These are phyloP conservation scores for Tillandsia leiboldiana DNA, from an alignment of 176 grass and related monocot genomes.

Conservation along the genomic window DNA sequence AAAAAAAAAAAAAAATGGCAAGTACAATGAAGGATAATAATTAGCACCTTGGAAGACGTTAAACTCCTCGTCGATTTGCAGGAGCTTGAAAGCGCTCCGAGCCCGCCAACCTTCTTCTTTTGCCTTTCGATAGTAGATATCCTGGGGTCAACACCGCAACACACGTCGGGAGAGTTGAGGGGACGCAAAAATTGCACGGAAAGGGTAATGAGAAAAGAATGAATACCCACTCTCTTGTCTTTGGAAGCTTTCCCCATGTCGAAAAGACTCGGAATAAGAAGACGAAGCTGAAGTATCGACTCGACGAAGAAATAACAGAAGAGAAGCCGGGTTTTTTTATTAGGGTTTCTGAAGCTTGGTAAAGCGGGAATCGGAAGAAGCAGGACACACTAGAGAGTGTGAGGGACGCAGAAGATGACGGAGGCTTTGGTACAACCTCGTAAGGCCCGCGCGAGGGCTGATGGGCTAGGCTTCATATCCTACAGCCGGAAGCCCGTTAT, in stretches of 20 bases:
- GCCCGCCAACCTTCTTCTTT: slow-evolving; percentile 88
- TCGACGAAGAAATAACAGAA: no score
- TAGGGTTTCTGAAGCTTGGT: no score
- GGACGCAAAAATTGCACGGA: neutral
- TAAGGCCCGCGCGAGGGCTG: no score
- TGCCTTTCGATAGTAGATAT: slow-evolving; percentile 81
- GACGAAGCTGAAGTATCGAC: no score
- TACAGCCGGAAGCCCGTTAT: no score
- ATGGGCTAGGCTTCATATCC: no score
- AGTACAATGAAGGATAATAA: neutral
- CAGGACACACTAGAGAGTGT: no score
- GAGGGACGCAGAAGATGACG: no score
- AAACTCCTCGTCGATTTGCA: slow-evolving; percentile 89
- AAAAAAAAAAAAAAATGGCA: no score
- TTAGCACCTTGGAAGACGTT: slow-evolving; percentile 46
- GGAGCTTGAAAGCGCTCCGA: slow-evolving; percentile 86
- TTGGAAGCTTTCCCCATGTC: slow-evolving; percentile 67
- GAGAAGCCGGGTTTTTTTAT: no score
- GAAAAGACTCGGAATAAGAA: neutral
- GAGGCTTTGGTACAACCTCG: no score
- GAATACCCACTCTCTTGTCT: slow-evolving; percentile 44
- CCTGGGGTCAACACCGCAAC: slow-evolving; percentile 14
- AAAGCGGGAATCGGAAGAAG: no score
- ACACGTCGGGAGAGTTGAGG: neutral
- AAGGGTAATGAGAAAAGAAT: neutral